A percentile compares a stretch with the other conserved stretches of the same genome.
Conservation (phyloP, 352 stramenopile genomes). For the Phytophthora cactorum region DNA sequence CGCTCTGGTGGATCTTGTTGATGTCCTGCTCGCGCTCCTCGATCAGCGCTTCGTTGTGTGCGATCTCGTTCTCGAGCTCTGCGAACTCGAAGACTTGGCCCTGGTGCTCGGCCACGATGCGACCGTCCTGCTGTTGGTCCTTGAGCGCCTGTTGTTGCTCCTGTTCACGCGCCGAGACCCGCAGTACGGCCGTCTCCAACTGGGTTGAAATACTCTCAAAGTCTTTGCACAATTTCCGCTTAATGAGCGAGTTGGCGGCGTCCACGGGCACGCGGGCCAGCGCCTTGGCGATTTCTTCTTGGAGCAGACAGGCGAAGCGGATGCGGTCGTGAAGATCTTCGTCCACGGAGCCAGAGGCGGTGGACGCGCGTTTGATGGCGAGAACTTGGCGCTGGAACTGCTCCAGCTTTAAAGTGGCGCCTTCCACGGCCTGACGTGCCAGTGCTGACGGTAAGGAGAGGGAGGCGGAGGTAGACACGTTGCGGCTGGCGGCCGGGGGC, state of each 20-base stretch:
- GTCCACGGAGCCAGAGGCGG: slow-evolving; percentile 43
- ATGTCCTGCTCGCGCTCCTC: slow-evolving; percentile 90
- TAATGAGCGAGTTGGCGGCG: slow-evolving; percentile 68
- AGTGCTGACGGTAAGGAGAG: slow-evolving; percentile 24
- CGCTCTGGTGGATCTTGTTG: slow-evolving; percentile 87
- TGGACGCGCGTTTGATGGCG: slow-evolving; percentile 72
- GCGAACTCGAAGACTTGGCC: slow-evolving; percentile 83
- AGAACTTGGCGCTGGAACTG: slow-evolving; percentile 86
- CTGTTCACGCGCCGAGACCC: slow-evolving; percentile 72
- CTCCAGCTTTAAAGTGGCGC: slow-evolving; percentile 77
- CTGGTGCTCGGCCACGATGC: slow-evolving; percentile 71
- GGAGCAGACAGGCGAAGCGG: slow-evolving; percentile 81
- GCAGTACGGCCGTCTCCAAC: slow-evolving; percentile 68
- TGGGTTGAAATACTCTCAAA: slow-evolving; percentile 82
- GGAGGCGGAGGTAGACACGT: slow-evolving; percentile 7
- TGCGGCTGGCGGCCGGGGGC: slow-evolving; percentile 21
- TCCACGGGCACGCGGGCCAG: slow-evolving; percentile 66
- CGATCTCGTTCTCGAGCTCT: slow-evolving; percentile 85
- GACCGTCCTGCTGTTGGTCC: slow-evolving; percentile 47
- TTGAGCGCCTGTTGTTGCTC: slow-evolving; percentile 58
- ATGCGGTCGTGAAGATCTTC: slow-evolving; percentile 87
- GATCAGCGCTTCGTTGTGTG: slow-evolving; percentile 89
- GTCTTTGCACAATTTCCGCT: slow-evolving; percentile 84
- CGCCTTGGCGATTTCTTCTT: slow-evolving; percentile 80
- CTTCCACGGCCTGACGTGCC: slow-evolving; percentile 66